Evolutionary conservation across 2,329 filamentous ascomycete genomes (phyloP).

Genomic region (Xylariaceae sp.): DNA sequence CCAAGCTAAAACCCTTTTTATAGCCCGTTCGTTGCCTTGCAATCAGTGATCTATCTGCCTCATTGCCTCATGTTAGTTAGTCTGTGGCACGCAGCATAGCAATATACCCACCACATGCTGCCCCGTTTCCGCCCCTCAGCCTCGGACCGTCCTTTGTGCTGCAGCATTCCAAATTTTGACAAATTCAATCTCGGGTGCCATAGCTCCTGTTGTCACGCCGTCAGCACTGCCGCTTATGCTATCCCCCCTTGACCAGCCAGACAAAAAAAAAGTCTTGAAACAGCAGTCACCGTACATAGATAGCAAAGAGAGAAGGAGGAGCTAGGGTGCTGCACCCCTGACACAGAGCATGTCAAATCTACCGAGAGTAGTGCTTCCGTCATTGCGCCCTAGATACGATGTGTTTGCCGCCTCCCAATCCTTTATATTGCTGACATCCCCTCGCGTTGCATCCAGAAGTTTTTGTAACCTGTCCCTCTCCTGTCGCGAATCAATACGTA

Average conservation of each 20-base stretch:
- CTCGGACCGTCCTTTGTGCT: neutral
- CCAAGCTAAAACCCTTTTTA: no score
- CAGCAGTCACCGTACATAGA: slow-evolving; percentile 1
- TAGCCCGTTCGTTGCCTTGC: no score
- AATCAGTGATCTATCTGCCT: no score
- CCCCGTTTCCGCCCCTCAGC: neutral
- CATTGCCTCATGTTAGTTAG: no score
- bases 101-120: slow-evolving; percentile 1
- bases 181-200: slow-evolving; percentile 13
- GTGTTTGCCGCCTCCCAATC: slow-evolving; percentile 6
- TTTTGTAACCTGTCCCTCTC: slow-evolving; percentile 1
- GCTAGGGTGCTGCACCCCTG: neutral
- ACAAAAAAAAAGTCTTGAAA: slow-evolving; percentile 1
- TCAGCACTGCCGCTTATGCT: slow-evolving; percentile 2
- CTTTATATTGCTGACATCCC: slow-evolving; percentile 17
- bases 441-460: slow-evolving; percentile 2
- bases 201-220: slow-evolving; percentile 8
- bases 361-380: neutral
- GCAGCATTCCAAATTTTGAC: slow-evolving; percentile 21
- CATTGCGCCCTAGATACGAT: slow-evolving; percentile 10
- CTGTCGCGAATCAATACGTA: neutral
- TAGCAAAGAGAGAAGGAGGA: neutral
- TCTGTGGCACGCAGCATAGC: neutral
- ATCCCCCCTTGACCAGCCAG: neutral
- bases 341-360: slow-evolving; percentile 9